Base-by-base conservation (phyloP, 306 rosid species). In the Pachyrhizus erosus region DNA sequence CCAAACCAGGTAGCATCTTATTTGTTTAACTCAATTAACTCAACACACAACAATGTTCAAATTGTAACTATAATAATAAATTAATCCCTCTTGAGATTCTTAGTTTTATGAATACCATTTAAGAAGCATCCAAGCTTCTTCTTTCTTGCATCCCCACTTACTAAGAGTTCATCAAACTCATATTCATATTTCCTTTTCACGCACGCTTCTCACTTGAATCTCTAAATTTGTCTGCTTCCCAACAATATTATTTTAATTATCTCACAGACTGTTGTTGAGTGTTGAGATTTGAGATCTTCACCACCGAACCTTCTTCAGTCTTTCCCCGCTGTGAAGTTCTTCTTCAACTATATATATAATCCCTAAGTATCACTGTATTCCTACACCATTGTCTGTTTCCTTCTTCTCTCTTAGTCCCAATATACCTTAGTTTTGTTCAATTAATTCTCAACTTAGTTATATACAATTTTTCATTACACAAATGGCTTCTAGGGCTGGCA, bases 101-200 rank as follows among this genome's bases (percentile, higher is more conserved):
- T 57, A 67, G 12, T 67, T 55, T 15, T 17, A 5, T 24, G 43
- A 70, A 46, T 27, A 70, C n/a, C 10, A 55, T 23, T 17, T 33
- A 67, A 65, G 89, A 88, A 91, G 55, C 89, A 29, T 78, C 90
- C 87, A 31, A 3, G 65, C 83, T 82, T 29, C 89, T 85, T 86
- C 89, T 70, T 71, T 3, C 83, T 48, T 54, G 37, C 80, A 68
- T 20, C 66, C 23, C 7, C 55, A 70, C 3, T 34, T 57, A 15
- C 27, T 17, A 5, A 64, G 5, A 39, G 9, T 46, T 80, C 69
- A 12, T 6, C 1, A 5, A 45, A 46, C 52, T 46, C 18, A 42
- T 34, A 18, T 70, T 52, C 37, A 12, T 75, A 83, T 37, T 40
- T 20, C 74, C 65, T 21, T 31, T 4, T 1, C 42, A 37, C 10